A percentile compares a stretch with the other conserved stretches of the same genome.
These are phyloP conservation scores for Penicillium steckii DNA, from an alignment of 495 filamentous ascomycete genomes.

Conservation along the genomic window DNA sequence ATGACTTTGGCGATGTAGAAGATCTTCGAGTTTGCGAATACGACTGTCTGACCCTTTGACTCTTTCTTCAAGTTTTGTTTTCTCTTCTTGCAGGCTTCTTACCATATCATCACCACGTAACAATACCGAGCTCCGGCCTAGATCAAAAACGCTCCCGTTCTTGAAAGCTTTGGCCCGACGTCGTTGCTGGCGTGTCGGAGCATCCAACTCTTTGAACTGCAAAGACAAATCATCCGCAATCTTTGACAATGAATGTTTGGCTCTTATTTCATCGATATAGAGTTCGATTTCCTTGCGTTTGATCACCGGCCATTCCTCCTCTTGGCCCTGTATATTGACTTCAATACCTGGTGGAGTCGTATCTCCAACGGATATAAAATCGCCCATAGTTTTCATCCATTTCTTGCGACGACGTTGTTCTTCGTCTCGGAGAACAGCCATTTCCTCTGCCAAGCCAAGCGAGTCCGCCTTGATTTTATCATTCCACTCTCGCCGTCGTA, in stretches of 20 bases:
- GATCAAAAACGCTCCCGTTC: slow-evolving; percentile 88
- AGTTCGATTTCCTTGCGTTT: slow-evolving; percentile 54
- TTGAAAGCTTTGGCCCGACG: slow-evolving; percentile 91
- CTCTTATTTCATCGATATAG: slow-evolving; percentile 52
- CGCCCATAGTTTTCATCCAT: slow-evolving; percentile 80
- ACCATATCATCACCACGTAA: slow-evolving; percentile 81
- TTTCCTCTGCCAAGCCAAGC: slow-evolving; percentile 81
- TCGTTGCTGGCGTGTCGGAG: slow-evolving; percentile 71
- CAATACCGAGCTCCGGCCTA: slow-evolving; percentile 74
- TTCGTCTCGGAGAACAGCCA: slow-evolving; percentile 86
- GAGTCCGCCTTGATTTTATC: slow-evolving; percentile 86
- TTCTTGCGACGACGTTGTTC: slow-evolving; percentile 84
- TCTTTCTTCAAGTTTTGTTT: slow-evolving; percentile 73
- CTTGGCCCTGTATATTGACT: slow-evolving; percentile 79
- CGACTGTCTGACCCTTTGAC: slow-evolving; percentile 87
- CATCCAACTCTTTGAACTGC: slow-evolving; percentile 59
- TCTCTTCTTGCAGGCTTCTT: slow-evolving; percentile 70
- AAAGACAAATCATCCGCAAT: slow-evolving; percentile 61
- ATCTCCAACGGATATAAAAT: slow-evolving; percentile 54
- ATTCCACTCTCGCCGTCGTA: slow-evolving; percentile 84
- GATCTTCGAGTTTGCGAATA: slow-evolving; percentile 86
- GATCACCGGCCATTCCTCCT: slow-evolving; percentile 71
- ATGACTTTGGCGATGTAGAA: slow-evolving; percentile 84
- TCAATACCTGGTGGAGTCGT: slow-evolving; percentile 75
- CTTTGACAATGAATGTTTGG: slow-evolving; percentile 40